These are phyloP conservation scores for Simmondsia chinensis DNA, from an alignment of 148 eudicot species.

Conservation along the genomic window DNA sequence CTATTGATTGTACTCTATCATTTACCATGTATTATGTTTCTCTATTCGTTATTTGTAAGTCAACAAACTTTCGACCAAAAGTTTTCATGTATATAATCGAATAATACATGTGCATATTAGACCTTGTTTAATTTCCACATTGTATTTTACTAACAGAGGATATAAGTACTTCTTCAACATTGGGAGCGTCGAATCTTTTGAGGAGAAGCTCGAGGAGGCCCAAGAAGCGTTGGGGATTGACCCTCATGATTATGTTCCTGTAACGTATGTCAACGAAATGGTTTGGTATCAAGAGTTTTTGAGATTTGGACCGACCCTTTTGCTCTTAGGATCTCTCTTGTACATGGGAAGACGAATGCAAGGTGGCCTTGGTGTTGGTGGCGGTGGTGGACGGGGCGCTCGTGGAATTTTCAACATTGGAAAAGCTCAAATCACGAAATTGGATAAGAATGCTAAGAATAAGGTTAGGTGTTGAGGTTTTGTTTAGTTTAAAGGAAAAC, in stretches of 20 bases:
- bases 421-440: slow-evolving; percentile 60
- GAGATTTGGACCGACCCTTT: slow-evolving; percentile 63
- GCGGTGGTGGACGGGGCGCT: slow-evolving; percentile 51
- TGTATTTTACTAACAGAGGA: too few relatives aligned
- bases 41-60: too few relatives aligned
- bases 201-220: slow-evolving; percentile 86
- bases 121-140: too few relatives aligned
- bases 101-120: too few relatives aligned
- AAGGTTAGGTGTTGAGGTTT: slow-evolving; percentile 50
- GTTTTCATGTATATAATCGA: too few relatives aligned
- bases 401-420: slow-evolving; percentile 86
- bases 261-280: slow-evolving; percentile 63
- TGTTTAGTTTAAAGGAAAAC: slow-evolving; percentile 1
- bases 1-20: too few relatives aligned
- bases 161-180: slow-evolving; percentile 69
- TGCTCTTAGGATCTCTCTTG: slow-evolving; percentile 53
- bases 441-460: slow-evolving; percentile 75
- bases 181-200: slow-evolving; percentile 81
- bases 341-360: slow-evolving; percentile 77
- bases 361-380: slow-evolving; percentile 76
- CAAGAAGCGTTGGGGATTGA: slow-evolving; percentile 70
- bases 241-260: slow-evolving; percentile 66
- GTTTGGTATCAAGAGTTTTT: slow-evolving; percentile 67
- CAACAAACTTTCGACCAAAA: too few relatives aligned
- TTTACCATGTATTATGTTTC: too few relatives aligned